These are phyloP conservation scores for Protomyces inundatus DNA, from an alignment of 1,139 yeast genomes.

Conservation along the genomic window DNA sequence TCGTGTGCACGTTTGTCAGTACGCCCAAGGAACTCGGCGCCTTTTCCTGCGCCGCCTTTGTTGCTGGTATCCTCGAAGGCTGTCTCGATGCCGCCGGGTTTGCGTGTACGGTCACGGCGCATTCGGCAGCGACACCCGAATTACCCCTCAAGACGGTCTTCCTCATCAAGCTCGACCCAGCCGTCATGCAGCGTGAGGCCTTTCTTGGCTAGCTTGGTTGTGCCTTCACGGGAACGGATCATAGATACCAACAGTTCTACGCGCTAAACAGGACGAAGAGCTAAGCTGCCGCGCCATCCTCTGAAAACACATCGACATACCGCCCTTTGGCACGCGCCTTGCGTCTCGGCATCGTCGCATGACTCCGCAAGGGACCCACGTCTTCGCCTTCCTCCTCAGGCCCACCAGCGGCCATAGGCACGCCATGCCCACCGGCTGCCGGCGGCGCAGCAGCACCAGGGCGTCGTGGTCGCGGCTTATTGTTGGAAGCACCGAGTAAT, in stretches of 20 bases:
- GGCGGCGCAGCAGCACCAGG: not conserved
- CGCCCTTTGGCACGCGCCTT: not conserved
- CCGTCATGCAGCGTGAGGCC: slow-evolving; percentile 34
- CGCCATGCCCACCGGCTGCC: not conserved
- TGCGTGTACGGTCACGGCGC: slow-evolving; percentile 82
- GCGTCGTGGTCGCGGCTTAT: slow-evolving; percentile 7
- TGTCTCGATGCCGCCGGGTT: slow-evolving; percentile 75
- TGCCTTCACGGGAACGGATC: too few relatives aligned
- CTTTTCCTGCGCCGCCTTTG: slow-evolving; percentile 75
- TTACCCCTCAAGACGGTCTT: slow-evolving; percentile 73
- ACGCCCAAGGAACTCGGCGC: slow-evolving; percentile 77
- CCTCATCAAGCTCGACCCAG: slow-evolving; percentile 58
- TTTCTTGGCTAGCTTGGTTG: slow-evolving; percentile 10
- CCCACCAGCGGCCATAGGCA: too few relatives aligned
- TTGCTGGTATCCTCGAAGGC: slow-evolving; percentile 90
- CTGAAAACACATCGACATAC: slow-evolving; percentile 20
- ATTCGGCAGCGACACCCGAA: slow-evolving; percentile 63
- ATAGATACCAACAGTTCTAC: too few relatives aligned
- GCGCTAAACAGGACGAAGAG: too few relatives aligned
- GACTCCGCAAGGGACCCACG: not conserved
- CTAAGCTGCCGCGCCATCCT: not conserved
- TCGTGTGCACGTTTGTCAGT: slow-evolving; percentile 68
- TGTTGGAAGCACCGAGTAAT: slow-evolving; percentile 2
- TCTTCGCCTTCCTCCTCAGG: slow-evolving; percentile 2
- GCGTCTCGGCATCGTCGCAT: not conserved